A percentile compares a stretch with the other conserved stretches of the same genome.
Evolutionary conservation across 1,284 basidiomycete species (phyloP).

Genomic region (Irpex sp.): DNA sequence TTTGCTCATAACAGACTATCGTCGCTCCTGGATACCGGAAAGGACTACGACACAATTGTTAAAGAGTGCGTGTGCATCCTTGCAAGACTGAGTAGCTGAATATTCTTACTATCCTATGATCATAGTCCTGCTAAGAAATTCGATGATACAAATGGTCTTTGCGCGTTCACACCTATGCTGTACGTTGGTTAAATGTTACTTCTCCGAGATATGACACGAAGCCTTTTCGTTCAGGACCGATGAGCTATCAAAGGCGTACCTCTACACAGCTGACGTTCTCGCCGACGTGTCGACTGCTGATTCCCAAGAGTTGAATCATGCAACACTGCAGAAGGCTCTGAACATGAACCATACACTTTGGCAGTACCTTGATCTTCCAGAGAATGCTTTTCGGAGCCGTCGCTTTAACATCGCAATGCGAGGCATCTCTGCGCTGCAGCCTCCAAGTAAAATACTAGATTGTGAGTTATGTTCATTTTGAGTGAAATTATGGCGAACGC

Average conservation of each 20-base stretch:
- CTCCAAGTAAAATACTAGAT: conserved; percentile 22
- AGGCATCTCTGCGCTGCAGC: conserved; percentile 1
- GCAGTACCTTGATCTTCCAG: conserved; percentile 3
- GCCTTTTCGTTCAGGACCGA: neutral
- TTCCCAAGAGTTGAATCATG: conserved; percentile 12
- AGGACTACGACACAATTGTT: conserved; percentile 12
- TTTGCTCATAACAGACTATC: conserved; percentile 24
- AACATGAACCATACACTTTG: conserved; percentile 1
- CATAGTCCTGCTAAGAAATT: conserved; percentile 16
- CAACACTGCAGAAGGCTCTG: conserved; percentile 2
- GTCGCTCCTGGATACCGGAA: conserved; percentile 34
- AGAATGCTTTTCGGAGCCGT: neutral
- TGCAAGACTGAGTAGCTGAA: conserved; percentile 19
- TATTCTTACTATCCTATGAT: neutral
- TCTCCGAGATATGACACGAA: neutral
- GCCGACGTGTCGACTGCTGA: conserved; percentile 12
- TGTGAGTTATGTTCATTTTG: conserved; percentile 17
- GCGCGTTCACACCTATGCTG: conserved; percentile 10
- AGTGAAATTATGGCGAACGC: neutral
- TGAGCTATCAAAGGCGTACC: conserved; percentile 1
- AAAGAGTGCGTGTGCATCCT: neutral
- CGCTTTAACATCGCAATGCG: conserved; percentile 3
- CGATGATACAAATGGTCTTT: conserved; percentile 21
- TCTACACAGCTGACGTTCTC: conserved; percentile 1
- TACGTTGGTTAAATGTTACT: neutral